Base-by-base conservation (phyloP, 352 stramenopile genomes). In the Phytophthora pinifolia region DNA sequence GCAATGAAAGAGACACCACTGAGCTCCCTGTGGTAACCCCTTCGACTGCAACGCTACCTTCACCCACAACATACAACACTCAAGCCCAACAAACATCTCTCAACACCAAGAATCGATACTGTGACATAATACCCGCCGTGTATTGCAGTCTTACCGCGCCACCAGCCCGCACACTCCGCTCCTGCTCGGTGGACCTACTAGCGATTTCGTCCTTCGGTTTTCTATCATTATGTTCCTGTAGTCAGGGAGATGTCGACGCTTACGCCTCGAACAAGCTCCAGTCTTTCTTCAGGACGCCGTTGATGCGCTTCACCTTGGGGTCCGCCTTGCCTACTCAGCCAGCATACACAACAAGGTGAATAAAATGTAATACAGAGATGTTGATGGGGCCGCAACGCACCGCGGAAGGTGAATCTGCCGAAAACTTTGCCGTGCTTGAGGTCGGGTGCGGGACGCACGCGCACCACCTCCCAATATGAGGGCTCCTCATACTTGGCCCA, bases 341-440 rank as follows among this genome's bases (percentile, higher is more conserved):
- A 56, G 3, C 20, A 25, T 53, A 59, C 32, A 65, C 25, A 51
- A 27, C 14, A 25, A 6, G 4, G 6, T 36, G 0, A 54, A 33
- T 30, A 55, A 6, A 13, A 1, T 39, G 3, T n/a, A 31, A 20
- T 20, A 45, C 9, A 47, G 15, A 25, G 20, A 4, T 3, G 3
- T 3, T 25, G 20, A 25, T 25, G 20, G 20, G 20, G 20, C 20
- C 20, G 20, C 20, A 58, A 83, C 76, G 59, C 60, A 89, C 81
- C 83, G 33, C 83, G 83, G 65, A 92, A 94, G 9, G 81, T 92
- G 59, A 92, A 82, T 52, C 66, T 62, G 63, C 83, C 83, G 64
- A 79, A 94, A 30, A 83, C 79, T 71, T 94, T 94, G 73, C 83
- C 83, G 69, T 94, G 83, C 72, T 88, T 90, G 53, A 94, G 78